A percentile compares a stretch with the other conserved stretches of the same genome.
Conservation (phyloP, 2,329 filamentous ascomycete genomes). For the Xylariaceae sp. region DNA sequence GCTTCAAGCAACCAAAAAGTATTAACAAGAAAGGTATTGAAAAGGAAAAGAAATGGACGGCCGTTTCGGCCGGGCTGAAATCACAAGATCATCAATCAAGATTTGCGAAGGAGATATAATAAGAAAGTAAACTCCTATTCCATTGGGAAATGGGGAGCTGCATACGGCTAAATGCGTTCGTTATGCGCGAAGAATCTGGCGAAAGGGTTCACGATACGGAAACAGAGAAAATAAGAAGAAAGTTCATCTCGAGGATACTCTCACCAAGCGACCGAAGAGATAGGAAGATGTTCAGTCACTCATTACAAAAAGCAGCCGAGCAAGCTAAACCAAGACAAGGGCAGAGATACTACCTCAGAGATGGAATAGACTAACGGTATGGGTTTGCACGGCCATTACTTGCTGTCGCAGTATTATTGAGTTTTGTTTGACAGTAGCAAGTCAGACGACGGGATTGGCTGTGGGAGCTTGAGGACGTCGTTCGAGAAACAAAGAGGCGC, state of each 20-base stretch:
- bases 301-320: conserved; percentile 21
- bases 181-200: conserved; percentile 14
- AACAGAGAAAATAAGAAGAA: conserved; percentile 15
- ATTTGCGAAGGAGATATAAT: conserved; percentile 25
- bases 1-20: conserved; percentile 33
- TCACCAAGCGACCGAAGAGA: conserved; percentile 1
- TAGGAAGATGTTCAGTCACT: conserved; percentile 12
- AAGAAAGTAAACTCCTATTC: conserved; percentile 20
- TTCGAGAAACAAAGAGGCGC: conserved; percentile 14
- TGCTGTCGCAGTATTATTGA: conserved; percentile 15
- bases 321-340: conserved; percentile 17
- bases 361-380: conserved; percentile 30
- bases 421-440: conserved; percentile 26
- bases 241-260: conserved; percentile 5
- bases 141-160: conserved; percentile 16
- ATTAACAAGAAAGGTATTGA: conserved; percentile 36
- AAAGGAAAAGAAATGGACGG: conserved; percentile 36
- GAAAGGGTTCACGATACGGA: conserved; percentile 16
- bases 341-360: conserved; percentile 10
- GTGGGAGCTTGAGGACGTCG: conserved; percentile 5
- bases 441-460: conserved; percentile 25
- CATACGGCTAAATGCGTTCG: conserved; percentile 23
- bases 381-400: conserved; percentile 14
- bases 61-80: conserved; percentile 43
- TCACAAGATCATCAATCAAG: conserved; percentile 45